Evolutionary conservation across 306 rosid species (phyloP).

Genomic region (Lathyrus tuberosus): DNA sequence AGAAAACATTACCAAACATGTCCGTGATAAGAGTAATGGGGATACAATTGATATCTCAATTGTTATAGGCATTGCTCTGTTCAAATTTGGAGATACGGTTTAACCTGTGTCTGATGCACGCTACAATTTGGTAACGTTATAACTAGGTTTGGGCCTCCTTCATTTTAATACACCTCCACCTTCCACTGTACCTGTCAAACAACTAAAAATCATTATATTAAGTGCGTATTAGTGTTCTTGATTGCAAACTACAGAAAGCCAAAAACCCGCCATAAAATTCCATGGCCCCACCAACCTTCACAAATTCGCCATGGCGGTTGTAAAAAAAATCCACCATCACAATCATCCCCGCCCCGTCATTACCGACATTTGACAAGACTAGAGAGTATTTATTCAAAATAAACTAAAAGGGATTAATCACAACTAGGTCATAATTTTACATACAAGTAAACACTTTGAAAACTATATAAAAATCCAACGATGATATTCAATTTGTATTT

Average conservation of each 20-base stretch:
- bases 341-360: too few relatives aligned
- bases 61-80: conserved; percentile 7
- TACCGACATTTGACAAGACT: too few relatives aligned
- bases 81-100: conserved; percentile 5
- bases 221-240: background rate
- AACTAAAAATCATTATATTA: background rate
- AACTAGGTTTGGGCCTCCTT: background rate
- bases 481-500: background rate
- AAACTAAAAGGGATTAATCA: background rate
- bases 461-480: background rate
- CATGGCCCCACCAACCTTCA: too few relatives aligned
- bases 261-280: too few relatives aligned
- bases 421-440: background rate
- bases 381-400: too few relatives aligned
- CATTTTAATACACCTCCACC: background rate
- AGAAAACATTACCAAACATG: conserved; percentile 29
- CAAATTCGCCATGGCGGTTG: too few relatives aligned
- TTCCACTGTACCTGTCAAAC: background rate
- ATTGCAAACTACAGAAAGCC: background rate
- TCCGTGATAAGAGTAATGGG: background rate
- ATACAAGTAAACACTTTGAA: too few relatives aligned
- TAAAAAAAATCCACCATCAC: too few relatives aligned
- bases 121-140: background rate
- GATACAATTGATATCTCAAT: conserved; percentile 2
- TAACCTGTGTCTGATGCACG: background rate